Conservation (phyloP, 1,284 basidiomycete genomes). For the Heimioporus retisporus region DNA sequence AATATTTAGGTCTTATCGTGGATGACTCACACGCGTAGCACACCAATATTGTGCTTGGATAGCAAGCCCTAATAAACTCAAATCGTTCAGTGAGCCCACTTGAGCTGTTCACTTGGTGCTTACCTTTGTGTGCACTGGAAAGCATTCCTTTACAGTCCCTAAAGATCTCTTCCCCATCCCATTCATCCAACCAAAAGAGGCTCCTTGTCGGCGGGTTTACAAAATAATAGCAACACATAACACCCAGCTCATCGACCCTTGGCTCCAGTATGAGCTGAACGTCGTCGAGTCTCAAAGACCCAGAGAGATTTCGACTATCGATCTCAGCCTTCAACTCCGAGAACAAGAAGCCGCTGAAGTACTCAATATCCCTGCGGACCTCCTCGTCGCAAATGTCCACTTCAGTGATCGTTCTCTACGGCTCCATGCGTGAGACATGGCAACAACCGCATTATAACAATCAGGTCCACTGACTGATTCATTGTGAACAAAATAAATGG, state of each 20-base stretch:
- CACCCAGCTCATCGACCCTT: background rate
- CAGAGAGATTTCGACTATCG: background rate
- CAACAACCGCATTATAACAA: background rate
- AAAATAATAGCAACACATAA: constrained; percentile 43
- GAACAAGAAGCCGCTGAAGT: constrained; percentile 27
- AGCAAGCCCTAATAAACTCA: constrained; percentile 50
- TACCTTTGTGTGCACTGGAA: constrained; percentile 40
- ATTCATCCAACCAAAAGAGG: constrained; percentile 44
- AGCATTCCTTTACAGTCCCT: constrained; percentile 31
- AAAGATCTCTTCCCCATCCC: constrained; percentile 31
- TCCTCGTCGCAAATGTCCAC: constrained; percentile 31
- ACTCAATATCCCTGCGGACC: constrained; percentile 33
- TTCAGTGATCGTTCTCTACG: constrained; percentile 45
- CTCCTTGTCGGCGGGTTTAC: constrained; percentile 37
- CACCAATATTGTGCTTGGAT: constrained; percentile 67
- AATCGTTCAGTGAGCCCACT: background rate
- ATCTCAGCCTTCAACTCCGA: constrained; percentile 24
- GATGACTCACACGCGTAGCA: constrained; percentile 23
- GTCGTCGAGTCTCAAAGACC: constrained; percentile 26
- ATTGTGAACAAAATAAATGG: constrained; percentile 38
- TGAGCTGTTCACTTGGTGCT: background rate
- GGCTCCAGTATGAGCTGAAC: constrained; percentile 45
- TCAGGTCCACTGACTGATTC: constrained; percentile 32
- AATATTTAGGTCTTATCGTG: background rate
- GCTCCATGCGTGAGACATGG: constrained; percentile 7